phyloP scores from a whole-genome alignment of 2,329 filamentous ascomycete species.

The Fusarium sp. region DNA sequence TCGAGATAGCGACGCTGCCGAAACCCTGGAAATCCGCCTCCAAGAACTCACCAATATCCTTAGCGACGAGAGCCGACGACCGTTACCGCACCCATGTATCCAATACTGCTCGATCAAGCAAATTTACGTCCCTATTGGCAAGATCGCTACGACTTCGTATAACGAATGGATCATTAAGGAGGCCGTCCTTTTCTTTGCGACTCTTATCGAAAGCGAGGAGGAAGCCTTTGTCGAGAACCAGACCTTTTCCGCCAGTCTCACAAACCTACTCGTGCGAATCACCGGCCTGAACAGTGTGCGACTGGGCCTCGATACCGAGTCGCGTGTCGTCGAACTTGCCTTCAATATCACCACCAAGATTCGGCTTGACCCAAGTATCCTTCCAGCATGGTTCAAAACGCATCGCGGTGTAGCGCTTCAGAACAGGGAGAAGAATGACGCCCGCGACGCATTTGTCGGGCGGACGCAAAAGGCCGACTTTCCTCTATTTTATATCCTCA shows the following conservation, averaged over 20 bases:
- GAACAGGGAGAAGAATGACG: slow-evolving; percentile 57
- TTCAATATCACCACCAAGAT: slow-evolving; percentile 99
- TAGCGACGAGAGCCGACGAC: slow-evolving; percentile 88
- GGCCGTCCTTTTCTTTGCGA: slow-evolving; percentile 87
- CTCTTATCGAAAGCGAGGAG: slow-evolving; percentile 94
- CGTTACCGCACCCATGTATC: slow-evolving; percentile 91
- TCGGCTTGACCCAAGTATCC: slow-evolving; percentile 84
- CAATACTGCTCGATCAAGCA: slow-evolving; percentile 87
- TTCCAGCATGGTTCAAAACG: slow-evolving; percentile 91
- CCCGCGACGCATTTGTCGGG: slow-evolving; percentile 85
- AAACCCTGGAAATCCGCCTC: slow-evolving; percentile 71
- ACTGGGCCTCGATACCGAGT: slow-evolving; percentile 84
- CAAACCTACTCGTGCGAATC: slow-evolving; percentile 85
- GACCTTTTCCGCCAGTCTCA: slow-evolving; percentile 86
- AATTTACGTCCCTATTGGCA: slow-evolving; percentile 88
- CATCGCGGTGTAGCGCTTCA: slow-evolving; percentile 46
- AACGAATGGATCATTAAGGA: slow-evolving; percentile 89
- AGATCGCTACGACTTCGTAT: slow-evolving; percentile 86
- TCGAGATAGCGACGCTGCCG: slow-evolving; percentile 70
- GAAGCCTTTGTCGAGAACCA: slow-evolving; percentile 92
- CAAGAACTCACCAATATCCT: slow-evolving; percentile 78
- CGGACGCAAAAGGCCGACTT: slow-evolving; percentile 92
- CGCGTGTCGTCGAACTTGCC: slow-evolving; percentile 88
- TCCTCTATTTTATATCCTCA: slow-evolving; percentile 92
- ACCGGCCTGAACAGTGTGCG: slow-evolving; percentile 78